A percentile compares a stretch with the other conserved stretches of the same genome.
Conservation (phyloP, 1,139 yeast species). For the Pichia sp. region DNA sequence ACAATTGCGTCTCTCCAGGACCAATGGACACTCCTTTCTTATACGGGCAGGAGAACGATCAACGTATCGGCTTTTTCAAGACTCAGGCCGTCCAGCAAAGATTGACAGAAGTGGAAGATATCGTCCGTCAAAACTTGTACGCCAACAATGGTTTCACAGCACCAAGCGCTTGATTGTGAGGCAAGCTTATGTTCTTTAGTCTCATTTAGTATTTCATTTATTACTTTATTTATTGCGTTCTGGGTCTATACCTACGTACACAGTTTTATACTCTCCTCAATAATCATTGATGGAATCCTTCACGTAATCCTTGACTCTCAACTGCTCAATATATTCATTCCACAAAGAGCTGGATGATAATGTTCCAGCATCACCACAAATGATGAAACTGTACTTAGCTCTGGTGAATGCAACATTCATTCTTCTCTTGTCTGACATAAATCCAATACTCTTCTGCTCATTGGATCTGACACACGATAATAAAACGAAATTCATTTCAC, state of each 20-base stretch:
- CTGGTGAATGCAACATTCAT: slow-evolving; percentile 90
- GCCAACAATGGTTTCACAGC: slow-evolving; percentile 65
- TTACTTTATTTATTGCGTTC: too few species aligned
- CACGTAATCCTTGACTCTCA: slow-evolving; percentile 15
- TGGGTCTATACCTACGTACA: too few species aligned
- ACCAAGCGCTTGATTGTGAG: slow-evolving; percentile 23
- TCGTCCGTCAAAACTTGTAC: slow-evolving; percentile 62
- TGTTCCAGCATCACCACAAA: slow-evolving; percentile 53
- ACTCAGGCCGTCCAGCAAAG: slow-evolving; percentile 40
- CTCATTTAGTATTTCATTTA: too few species aligned
- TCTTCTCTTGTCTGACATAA: slow-evolving; percentile 82
- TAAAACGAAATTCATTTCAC: slow-evolving; percentile 87
- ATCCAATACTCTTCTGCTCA: slow-evolving; percentile 72
- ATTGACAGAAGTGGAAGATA: slow-evolving; percentile 52
- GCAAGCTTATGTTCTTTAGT: too few species aligned
- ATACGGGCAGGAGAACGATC: slow-evolving; percentile 51
- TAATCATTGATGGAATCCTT: slow-evolving; percentile 8
- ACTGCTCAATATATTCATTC: slow-evolving; percentile 40
- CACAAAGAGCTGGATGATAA: slow-evolving; percentile 46
- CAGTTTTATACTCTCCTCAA: too few species aligned
- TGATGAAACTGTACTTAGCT: slow-evolving; percentile 77
- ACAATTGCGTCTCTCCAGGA: slow-evolving; percentile 59
- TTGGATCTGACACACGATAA: slow-evolving; percentile 90
- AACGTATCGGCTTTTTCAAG: slow-evolving; percentile 49
- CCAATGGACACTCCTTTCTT: slow-evolving; percentile 70